These are phyloP conservation scores for Teunomyces tritomae DNA, from an alignment of 805 yeast species.

Conservation along the genomic window DNA sequence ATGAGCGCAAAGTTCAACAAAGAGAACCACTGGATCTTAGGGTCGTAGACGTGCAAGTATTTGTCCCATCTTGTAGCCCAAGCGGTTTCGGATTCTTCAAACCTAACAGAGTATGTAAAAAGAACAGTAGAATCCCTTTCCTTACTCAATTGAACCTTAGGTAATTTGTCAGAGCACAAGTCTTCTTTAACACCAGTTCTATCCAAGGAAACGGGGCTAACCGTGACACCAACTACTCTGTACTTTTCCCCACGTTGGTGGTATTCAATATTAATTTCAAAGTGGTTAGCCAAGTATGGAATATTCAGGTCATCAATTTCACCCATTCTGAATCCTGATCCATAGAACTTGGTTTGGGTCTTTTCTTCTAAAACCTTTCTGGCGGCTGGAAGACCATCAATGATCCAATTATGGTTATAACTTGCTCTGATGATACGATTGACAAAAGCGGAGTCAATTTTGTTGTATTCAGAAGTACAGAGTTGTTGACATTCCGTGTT, in stretches of 20 bases:
- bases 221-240: conserved; percentile 90
- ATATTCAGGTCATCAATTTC: conserved; percentile 52
- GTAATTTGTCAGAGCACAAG: conserved; percentile 33
- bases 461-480: conserved; percentile 61
- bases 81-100: conserved; percentile 64
- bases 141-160: conserved; percentile 46
- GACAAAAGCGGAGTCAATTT: conserved; percentile 70
- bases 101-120: conserved; percentile 82
- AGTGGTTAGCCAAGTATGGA: conserved; percentile 78
- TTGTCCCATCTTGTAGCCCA: conserved; percentile 99
- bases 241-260: conserved; percentile 67
- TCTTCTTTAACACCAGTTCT: conserved; percentile 26
- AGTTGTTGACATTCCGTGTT: conserved; percentile 64
- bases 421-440: conserved; percentile 78
- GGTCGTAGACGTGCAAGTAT: conserved; percentile 86
- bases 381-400: conserved; percentile 95
- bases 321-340: conserved; percentile 82
- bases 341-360: conserved; percentile 63
- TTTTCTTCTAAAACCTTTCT: conserved; percentile 53
- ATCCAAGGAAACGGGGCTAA: conserved; percentile 61
- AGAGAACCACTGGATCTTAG: conserved; percentile 95
- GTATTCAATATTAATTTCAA: conserved; percentile 73
- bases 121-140: conserved; percentile 56
- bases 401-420: conserved; percentile 85
- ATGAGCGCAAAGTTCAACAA: conserved; percentile 81